Base-by-base conservation (phyloP, 495 filamentous ascomycete genomes). In the Penicillium steckii region DNA sequence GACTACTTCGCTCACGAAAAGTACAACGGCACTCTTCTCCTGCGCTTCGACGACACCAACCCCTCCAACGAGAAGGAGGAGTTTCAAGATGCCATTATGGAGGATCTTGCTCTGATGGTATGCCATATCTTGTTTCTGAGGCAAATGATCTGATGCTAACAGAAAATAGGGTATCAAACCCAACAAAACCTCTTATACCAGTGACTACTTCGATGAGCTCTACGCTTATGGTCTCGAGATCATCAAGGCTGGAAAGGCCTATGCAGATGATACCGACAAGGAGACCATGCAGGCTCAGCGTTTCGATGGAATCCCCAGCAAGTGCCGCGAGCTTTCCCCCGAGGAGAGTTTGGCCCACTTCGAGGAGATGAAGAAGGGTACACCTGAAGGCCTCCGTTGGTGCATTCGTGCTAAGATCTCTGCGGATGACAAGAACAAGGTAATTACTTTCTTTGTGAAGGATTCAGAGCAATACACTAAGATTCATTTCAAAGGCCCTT, bases 21-120 rank as follows among this genome's bases (percentile, higher is more conserved):
- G 60, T 95, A 95, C 70, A 83, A 87, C 37, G 92, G 92, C 48
- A 91, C 80, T 29, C 75, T 97, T 50, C 81, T 91, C 38, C 80
- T 93, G 42, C 85, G 91, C 15, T 90, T 96, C 54, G 92, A 97
- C 57, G 92, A 97, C 61, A 96, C 92, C 40, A 97, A 97, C 70
- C 92, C 92, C 10, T 81, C 84, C 30, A 96, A 96, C 60, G 92
- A 97, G 74, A 93, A 92, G 73, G 79, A 90, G 65, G 91, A 96
- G 72, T 97, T 87, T 73, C 82, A 95, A 57, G 87, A 95, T 72
- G 80, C 90, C 2, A 96, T 97, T 50, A 69, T 95, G 15, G 85
- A 92, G 71, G 92, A 97, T 66, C 78, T 94, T 23, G 83, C 82
- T 2, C 73, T 95, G 23, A 88, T 97, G 81, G 33, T 37, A 37